phyloP scores from a whole-genome alignment of 306 rosid genomes.

The Adenanthera pavonina region DNA sequence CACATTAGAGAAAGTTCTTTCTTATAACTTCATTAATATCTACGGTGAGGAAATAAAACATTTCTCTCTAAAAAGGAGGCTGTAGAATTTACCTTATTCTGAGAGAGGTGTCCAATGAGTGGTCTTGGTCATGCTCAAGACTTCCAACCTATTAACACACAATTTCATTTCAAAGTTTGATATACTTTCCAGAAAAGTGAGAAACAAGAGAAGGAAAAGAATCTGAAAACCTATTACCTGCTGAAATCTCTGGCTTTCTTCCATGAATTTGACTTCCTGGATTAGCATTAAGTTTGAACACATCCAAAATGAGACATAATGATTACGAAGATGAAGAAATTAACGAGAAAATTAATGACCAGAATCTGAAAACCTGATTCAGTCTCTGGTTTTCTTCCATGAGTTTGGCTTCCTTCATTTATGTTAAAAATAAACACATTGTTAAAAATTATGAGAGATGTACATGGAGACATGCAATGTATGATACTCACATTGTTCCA shows the following conservation, averaged over 20 bases:
- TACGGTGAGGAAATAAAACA: no score
- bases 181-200: neutral
- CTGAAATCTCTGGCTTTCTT: constrained; percentile 40
- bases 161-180: constrained; percentile 11
- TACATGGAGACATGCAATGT: no score
- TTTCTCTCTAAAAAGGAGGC: neutral
- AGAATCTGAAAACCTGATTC: constrained; percentile 35
- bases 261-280: constrained; percentile 43
- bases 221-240: constrained; percentile 31
- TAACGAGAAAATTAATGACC: neutral
- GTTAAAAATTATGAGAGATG: neutral
- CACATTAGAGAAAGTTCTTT: no score
- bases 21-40: no score
- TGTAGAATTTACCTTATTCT: constrained; percentile 41
- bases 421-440: neutral
- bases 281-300: neutral
- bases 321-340: neutral
- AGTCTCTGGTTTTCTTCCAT: constrained; percentile 42
- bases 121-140: constrained; percentile 17
- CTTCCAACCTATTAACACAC: neutral
- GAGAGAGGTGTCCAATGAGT: constrained; percentile 46
- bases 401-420: constrained; percentile 42
- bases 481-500: no score
- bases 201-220: neutral
- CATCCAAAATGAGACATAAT: neutral